A percentile compares a stretch with the other conserved stretches of the same genome.
Evolutionary conservation across 768 basidiomycete genomes (phyloP).

Genomic region (Dacryopinax spathularia): DNA sequence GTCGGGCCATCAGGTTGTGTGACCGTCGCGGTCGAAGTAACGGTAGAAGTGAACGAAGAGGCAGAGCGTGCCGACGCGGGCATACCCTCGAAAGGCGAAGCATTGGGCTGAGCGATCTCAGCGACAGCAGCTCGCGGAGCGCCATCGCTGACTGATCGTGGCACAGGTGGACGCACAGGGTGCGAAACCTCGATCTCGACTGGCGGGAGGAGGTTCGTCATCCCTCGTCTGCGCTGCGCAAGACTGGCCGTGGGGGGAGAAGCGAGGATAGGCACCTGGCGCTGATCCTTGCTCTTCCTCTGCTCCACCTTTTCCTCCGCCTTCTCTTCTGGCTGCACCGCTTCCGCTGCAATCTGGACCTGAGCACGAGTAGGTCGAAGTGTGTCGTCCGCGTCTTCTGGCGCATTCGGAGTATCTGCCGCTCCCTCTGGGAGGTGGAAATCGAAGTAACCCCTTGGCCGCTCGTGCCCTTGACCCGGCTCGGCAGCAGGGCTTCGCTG

Average conservation of each 20-base stretch:
- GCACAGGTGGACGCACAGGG: background rate
- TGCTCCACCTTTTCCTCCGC: no score
- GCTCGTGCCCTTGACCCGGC: background rate
- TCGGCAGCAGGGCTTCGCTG: background rate
- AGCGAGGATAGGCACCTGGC: background rate
- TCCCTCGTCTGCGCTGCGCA: background rate
- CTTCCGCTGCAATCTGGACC: background rate
- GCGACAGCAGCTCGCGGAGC: background rate
- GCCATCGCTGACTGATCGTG: background rate
- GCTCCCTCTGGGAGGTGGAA: background rate
- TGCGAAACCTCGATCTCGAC: background rate
- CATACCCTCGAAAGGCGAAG: background rate
- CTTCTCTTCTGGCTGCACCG: no score
- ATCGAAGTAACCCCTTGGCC: background rate
- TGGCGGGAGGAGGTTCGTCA: background rate
- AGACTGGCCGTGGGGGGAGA: background rate
- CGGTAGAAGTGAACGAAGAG: background rate
- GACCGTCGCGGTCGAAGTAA: background rate
- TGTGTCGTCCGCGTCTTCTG: background rate
- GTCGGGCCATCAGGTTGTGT: background rate
- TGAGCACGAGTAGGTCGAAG: background rate
- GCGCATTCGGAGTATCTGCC: background rate
- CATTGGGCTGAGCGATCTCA: background rate
- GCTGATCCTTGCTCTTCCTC: background rate
- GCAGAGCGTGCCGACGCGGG: background rate